Base-by-base conservation (phyloP, 176 grass and related monocot species). In the Luzula sylvatica region DNA sequence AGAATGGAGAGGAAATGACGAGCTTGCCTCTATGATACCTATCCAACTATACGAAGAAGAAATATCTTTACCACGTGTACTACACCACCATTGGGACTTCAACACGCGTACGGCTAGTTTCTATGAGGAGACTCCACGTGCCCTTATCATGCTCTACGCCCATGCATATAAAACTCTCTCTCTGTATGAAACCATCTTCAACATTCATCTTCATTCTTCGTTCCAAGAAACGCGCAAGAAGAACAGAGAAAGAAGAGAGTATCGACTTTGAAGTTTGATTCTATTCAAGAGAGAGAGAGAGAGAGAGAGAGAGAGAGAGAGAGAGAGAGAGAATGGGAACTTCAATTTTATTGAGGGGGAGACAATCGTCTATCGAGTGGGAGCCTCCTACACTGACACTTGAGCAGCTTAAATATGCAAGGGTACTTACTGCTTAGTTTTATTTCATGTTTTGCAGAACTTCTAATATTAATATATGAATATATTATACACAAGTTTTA, bases 361-460 rank as follows among this genome's bases (percentile, higher is more conserved):
- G 44, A 22, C 20, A 60, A 52, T 23, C 68, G 50, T 70, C 70
- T 12, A 72, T 82, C 11, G 87, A 93, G 55, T 9, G 46, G 9
- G 87, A 93, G 73, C 87, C 87, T 55, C 72, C 68, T 64, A 78
- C 87, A 35, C 73, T 93, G 0, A 75, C 77, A 2, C 44, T 70
- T 23, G 32, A 69, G 39, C 62, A 86, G 49, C 56, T 94, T 68
- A 75, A 73, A 54, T 56, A 66, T 53, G 87, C 73, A 3, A 86
- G 87, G 74, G 83, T 87, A 78, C 28, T 8, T 48, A 45, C 0
- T 28, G 3, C 7, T 23, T 38, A 4, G 7, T 52, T 23, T 1
- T 7, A 5, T 11, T 22, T 52, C 4, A 22, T 19, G 15, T 56
- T 55, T 35, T 35, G 30, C 30, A 35, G 9, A 9, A 35, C 9